A percentile compares a stretch with the other conserved stretches of the same genome.
Evolutionary conservation across 306 rosid species (phyloP).

Genomic region (Rubus idaeus): DNA sequence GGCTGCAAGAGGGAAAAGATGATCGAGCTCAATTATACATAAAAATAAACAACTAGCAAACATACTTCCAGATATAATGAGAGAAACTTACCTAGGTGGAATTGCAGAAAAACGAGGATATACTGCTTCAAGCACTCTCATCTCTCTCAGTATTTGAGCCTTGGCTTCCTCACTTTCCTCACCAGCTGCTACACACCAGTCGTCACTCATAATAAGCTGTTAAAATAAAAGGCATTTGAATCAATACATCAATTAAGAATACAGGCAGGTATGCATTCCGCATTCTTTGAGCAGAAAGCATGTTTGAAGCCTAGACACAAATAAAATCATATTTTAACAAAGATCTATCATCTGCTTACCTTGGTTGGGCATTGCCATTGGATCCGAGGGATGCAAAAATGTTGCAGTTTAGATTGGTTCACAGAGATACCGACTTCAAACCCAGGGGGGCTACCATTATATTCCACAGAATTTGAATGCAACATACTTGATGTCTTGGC

Average conservation of each 20-base stretch:
- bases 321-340: neutral
- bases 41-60: neutral
- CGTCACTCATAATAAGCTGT: slow-evolving; percentile 40
- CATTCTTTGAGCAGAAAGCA: neutral
- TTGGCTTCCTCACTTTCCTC: slow-evolving; percentile 61
- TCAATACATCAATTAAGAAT: neutral
- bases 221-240: neutral
- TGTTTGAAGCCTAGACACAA: neutral
- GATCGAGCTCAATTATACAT: slow-evolving; percentile 13
- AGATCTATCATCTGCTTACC: slow-evolving; percentile 40
- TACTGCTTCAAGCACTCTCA: slow-evolving; percentile 57
- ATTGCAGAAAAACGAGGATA: slow-evolving; percentile 65
- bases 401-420: slow-evolving; percentile 31
- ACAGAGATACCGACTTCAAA: slow-evolving; percentile 40
- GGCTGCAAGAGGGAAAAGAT: slow-evolving; percentile 34
- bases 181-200: slow-evolving; percentile 69
- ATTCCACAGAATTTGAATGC: slow-evolving; percentile 34
- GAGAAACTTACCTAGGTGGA: slow-evolving; percentile 54
- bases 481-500: slow-evolving; percentile 36
- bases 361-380: slow-evolving; percentile 63
- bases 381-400: slow-evolving; percentile 27
- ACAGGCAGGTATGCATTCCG: neutral
- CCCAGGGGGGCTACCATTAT: slow-evolving; percentile 56
- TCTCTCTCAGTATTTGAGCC: slow-evolving; percentile 48
- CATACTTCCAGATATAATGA: neutral